A percentile compares a stretch with the other conserved stretches of the same genome.
phyloP scores from a whole-genome alignment of 2,329 filamentous ascomycete species.

The Xylaria sp. region DNA sequence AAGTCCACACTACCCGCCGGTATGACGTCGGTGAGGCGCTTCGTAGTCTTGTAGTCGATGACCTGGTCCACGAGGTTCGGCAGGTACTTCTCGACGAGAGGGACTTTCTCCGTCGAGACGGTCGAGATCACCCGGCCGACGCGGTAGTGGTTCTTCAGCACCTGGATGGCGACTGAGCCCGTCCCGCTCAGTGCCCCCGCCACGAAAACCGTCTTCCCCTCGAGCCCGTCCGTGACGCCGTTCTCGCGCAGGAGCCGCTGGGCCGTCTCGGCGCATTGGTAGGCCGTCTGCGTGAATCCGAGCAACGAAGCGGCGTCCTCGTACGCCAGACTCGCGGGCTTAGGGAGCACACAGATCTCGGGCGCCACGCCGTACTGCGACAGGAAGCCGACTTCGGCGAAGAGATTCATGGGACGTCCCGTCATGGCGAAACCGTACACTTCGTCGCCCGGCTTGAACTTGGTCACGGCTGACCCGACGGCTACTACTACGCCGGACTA shows the following conservation, averaged over 20 bases:
- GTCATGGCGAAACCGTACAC: slow-evolving; percentile 53
- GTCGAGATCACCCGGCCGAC: slow-evolving; percentile 61
- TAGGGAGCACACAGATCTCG: slow-evolving; percentile 50
- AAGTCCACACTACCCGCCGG: slow-evolving; percentile 59
- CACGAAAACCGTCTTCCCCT: slow-evolving; percentile 63
- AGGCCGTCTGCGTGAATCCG: slow-evolving; percentile 52
- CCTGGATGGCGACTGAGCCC: slow-evolving; percentile 58
- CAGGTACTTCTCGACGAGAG: slow-evolving; percentile 54
- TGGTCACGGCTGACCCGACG: slow-evolving; percentile 45
- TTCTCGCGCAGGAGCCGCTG: slow-evolving; percentile 50
- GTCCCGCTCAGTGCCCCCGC: slow-evolving; percentile 61
- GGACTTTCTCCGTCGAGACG: slow-evolving; percentile 62
- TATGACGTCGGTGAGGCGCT: slow-evolving; percentile 52
- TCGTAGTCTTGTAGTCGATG: slow-evolving; percentile 59
- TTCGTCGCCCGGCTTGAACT: slow-evolving; percentile 48
- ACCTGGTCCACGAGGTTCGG: slow-evolving; percentile 60
- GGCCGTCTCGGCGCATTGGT: slow-evolving; percentile 56
- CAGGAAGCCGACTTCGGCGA: slow-evolving; percentile 47
- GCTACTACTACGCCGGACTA: slow-evolving; percentile 47
- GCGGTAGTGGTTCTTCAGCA: slow-evolving; percentile 61
- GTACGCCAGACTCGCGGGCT: slow-evolving; percentile 45
- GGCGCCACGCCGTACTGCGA: slow-evolving; percentile 54
- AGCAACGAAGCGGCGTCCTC: slow-evolving; percentile 53
- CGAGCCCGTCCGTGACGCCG: slow-evolving; percentile 49
- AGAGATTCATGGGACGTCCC: slow-evolving; percentile 50